phyloP scores from a whole-genome alignment of 805 yeast species.

The Jamesozyma piceae region DNA sequence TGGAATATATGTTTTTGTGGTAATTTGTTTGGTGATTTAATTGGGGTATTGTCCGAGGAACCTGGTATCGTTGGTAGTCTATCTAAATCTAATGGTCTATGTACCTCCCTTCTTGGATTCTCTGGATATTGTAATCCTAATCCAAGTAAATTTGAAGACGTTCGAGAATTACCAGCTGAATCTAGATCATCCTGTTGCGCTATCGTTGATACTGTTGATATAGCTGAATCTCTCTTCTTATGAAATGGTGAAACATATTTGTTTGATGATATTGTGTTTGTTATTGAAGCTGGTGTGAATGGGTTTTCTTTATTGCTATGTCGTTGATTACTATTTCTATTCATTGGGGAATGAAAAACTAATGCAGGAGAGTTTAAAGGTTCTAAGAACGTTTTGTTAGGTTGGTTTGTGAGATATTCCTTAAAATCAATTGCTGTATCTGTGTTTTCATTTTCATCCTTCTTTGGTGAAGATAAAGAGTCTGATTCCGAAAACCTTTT shows the following conservation, averaged over 20 bases:
- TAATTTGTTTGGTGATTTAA: conserved; percentile 7
- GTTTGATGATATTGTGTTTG: not conserved
- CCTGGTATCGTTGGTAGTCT: conserved; percentile 25
- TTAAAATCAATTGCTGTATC: not conserved
- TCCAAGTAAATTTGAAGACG: conserved; percentile 7
- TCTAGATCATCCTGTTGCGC: conserved; percentile 21
- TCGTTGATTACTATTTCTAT: not conserved
- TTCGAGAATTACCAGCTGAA: not conserved
- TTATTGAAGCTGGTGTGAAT: conserved; percentile 4
- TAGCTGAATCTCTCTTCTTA: conserved; percentile 18
- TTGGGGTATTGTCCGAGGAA: conserved; percentile 22
- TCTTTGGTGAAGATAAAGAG: not conserved
- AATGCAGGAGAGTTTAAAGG: conserved; percentile 5
- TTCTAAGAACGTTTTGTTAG: not conserved
- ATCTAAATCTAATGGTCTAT: conserved; percentile 3
- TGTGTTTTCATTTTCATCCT: not conserved
- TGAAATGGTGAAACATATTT: conserved; percentile 8
- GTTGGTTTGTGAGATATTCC: too few relatives aligned
- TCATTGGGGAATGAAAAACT: not conserved
- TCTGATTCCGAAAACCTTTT: not conserved
- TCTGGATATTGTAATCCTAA: conserved; percentile 13
- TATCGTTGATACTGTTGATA: conserved; percentile 29
- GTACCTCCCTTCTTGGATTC: not conserved
- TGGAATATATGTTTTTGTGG: conserved; percentile 27
- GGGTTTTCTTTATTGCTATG: not conserved